phyloP scores from a whole-genome alignment of 2,329 filamentous ascomycete genomes.

The Diaporthe amygdali region DNA sequence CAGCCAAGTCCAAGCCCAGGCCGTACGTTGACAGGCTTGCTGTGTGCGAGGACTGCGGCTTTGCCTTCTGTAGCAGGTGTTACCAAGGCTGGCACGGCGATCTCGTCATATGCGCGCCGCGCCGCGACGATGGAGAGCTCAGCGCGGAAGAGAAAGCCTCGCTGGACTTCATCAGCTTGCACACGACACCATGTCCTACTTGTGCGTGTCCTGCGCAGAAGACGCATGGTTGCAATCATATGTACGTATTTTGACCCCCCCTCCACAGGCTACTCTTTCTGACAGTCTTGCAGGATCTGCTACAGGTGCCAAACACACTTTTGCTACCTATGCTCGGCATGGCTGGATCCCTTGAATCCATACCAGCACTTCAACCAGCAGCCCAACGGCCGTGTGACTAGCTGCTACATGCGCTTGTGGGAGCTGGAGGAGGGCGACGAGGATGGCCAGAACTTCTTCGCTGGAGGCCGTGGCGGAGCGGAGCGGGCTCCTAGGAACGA shows the following conservation, averaged over 20 bases:
- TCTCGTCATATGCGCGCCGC: conserved; percentile 71
- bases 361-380: conserved; percentile 86
- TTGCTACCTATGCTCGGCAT: conserved; percentile 92
- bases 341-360: conserved; percentile 80
- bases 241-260: conserved; percentile 48
- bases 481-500: conserved; percentile 24
- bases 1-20: conserved; percentile 43
- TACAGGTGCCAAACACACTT: conserved; percentile 90
- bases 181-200: conserved; percentile 89
- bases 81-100: conserved; percentile 91
- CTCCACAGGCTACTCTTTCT: neutral
- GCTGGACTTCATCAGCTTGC: conserved; percentile 78
- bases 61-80: conserved; percentile 82
- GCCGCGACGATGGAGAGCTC: conserved; percentile 71
- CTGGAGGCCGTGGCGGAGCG: conserved; percentile 40
- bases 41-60: conserved; percentile 86
- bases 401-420: conserved; percentile 88
- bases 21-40: conserved; percentile 69
- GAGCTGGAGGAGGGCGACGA: conserved; percentile 83
- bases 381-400: conserved; percentile 55
- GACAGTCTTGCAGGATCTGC: conserved; percentile 60
- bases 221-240: conserved; percentile 93
- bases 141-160: conserved; percentile 86
- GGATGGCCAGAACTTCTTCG: conserved; percentile 33
- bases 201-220: conserved; percentile 88